These are phyloP conservation scores for Silene uniflora DNA, from an alignment of 148 eudicot genomes.

Conservation along the genomic window DNA sequence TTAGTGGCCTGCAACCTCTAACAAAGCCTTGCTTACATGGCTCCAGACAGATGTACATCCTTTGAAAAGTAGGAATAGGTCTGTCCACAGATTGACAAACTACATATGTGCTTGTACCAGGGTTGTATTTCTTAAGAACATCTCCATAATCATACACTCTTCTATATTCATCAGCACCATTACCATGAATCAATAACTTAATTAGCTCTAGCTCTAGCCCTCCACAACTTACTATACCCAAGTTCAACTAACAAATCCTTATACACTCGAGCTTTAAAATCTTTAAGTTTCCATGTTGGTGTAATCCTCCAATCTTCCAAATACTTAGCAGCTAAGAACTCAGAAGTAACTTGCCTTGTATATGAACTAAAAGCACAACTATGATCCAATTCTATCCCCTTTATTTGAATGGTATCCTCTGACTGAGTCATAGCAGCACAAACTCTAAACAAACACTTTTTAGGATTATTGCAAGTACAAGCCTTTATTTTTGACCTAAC, in stretches of 20 bases:
- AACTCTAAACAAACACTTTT: not conserved
- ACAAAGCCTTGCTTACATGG: not conserved
- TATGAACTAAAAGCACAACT: not conserved
- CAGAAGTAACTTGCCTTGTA: not conserved
- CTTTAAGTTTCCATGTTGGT: not conserved
- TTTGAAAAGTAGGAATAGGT: not conserved
- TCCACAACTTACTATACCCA: not conserved
- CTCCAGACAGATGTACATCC: not conserved
- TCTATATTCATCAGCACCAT: not conserved
- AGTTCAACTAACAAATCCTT: not conserved
- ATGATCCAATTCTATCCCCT: not conserved
- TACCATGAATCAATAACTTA: not conserved
- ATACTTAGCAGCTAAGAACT: not conserved
- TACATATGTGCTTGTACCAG: not conserved
- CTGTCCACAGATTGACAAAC: not conserved
- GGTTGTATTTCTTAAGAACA: not conserved
- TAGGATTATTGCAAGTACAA: not conserved
- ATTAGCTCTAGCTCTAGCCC: not conserved
- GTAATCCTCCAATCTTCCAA: not conserved
- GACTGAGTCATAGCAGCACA: not conserved
- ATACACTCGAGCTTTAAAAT: not conserved
- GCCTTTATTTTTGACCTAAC: not conserved
- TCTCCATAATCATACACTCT: not conserved
- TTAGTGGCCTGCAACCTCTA: not conserved
- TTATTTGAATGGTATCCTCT: not conserved